Percentiles rank a stretch among this genome's conserved stretches.
phyloP scores from a whole-genome alignment of 2,329 filamentous ascomycete genomes.

The Sclerotinia borealis region DNA sequence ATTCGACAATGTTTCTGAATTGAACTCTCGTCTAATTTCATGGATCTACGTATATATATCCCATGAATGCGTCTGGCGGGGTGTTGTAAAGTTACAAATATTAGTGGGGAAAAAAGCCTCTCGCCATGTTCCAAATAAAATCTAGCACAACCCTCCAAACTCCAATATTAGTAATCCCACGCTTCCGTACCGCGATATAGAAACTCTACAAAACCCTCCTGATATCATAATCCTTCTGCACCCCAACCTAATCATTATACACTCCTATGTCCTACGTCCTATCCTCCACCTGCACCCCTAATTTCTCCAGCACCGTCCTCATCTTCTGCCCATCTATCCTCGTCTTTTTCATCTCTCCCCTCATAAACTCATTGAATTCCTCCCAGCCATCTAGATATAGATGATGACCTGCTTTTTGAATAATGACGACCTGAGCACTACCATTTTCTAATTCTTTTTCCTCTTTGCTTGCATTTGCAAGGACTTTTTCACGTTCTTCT shows the following conservation, averaged over 20 bases:
- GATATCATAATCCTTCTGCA: background rate
- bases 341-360: conserved; percentile 58
- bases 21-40: background rate
- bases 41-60: background rate
- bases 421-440: conserved; percentile 73
- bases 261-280: too few relatives aligned
- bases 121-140: background rate
- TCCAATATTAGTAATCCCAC: background rate
- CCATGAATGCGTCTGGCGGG: background rate
- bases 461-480: conserved; percentile 58
- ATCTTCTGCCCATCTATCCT: conserved; percentile 21
- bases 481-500: conserved; percentile 52
- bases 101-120: background rate
- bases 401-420: conserved; percentile 66
- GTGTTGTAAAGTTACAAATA: background rate
- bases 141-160: background rate
- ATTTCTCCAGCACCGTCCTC: background rate
- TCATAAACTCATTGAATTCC: conserved; percentile 61
- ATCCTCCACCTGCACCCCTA: background rate
- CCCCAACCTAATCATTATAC: background rate
- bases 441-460: conserved; percentile 71
- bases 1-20: background rate
- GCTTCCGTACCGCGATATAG: background rate
- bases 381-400: conserved; percentile 65
- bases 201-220: background rate